Conservation (phyloP, 768 basidiomycete species). For the Serendipita indica region DNA sequence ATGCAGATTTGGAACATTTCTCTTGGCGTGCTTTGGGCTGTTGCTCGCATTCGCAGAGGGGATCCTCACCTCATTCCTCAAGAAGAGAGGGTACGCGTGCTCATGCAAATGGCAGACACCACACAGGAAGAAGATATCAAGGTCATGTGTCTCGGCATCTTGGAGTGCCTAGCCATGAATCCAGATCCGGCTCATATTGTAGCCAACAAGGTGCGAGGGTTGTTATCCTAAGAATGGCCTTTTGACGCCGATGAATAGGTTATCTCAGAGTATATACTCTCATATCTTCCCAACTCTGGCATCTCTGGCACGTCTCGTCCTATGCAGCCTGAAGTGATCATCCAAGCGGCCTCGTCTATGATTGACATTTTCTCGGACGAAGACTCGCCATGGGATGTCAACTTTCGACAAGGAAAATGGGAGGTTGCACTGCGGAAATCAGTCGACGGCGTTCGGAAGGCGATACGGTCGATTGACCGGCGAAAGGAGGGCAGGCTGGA, state of each 20-base stretch:
- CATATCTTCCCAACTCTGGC: constrained; percentile 7
- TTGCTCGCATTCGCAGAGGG: constrained; percentile 64
- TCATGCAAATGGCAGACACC: constrained; percentile 51
- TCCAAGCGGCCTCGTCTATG: constrained; percentile 67
- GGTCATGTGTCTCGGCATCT: constrained; percentile 71
- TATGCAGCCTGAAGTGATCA: constrained; percentile 37
- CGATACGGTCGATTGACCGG: constrained; percentile 49
- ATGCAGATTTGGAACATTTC: constrained; percentile 66
- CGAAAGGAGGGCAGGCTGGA: constrained; percentile 53
- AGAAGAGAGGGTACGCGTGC: constrained; percentile 42
- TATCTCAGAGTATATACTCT: constrained; percentile 53
- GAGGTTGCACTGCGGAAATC: constrained; percentile 40
- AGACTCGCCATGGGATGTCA: constrained; percentile 57
- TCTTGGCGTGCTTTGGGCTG: constrained; percentile 75
- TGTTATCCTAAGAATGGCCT: background rate
- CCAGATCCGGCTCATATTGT: constrained; percentile 37
- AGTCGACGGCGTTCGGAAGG: constrained; percentile 46
- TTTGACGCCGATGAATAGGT: constrained; percentile 24
- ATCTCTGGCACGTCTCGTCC: too few species aligned
- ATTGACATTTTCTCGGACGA: constrained; percentile 95
- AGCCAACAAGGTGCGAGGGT: constrained; percentile 41
- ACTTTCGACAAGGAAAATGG: constrained; percentile 53
- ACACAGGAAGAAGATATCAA: constrained; percentile 39
- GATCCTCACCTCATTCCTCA: constrained; percentile 40
- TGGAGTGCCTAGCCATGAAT: constrained; percentile 69